Evolutionary conservation across 441 rosid species (phyloP).

Genomic region (Populus trichocarpa): DNA sequence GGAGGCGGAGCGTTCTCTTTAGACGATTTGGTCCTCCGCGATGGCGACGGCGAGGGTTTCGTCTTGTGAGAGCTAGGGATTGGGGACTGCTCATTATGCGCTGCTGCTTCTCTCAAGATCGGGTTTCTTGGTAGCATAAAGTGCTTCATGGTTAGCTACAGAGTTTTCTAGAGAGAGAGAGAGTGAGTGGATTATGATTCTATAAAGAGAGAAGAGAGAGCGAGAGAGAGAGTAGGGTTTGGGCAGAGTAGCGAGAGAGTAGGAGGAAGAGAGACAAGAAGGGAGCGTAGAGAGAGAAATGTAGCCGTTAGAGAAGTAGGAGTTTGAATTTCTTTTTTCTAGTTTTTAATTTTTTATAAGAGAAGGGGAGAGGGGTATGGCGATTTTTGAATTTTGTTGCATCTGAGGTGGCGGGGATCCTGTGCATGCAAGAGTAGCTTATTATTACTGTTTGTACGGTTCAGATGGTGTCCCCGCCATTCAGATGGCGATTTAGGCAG

Average conservation of each 20-base stretch:
- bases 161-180: neutral
- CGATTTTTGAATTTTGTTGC: slow-evolving; percentile 13
- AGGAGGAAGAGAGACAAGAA: slow-evolving; percentile 29
- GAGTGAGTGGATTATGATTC: neutral
- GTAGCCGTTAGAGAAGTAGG: slow-evolving; percentile 47
- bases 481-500: no score
- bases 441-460: no score
- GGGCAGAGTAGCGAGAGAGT: slow-evolving; percentile 20
- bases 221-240: neutral
- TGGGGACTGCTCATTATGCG: slow-evolving; percentile 31
- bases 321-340: slow-evolving; percentile 32
- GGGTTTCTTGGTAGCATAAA: slow-evolving; percentile 78
- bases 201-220: slow-evolving; percentile 2
- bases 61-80: no score
- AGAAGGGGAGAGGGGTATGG: neutral
- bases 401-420: neutral
- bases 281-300: slow-evolving; percentile 32
- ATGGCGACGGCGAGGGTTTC: slow-evolving; percentile 30
- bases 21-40: slow-evolving; percentile 34
- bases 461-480: no score
- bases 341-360: no score
- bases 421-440: neutral
- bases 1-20: slow-evolving; percentile 47
- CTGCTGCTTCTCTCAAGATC: slow-evolving; percentile 53
- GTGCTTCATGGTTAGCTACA: slow-evolving; percentile 53